These are phyloP conservation scores for Elymus sibiricus DNA, from an alignment of 176 grass and related monocot species.

Conservation along the genomic window DNA sequence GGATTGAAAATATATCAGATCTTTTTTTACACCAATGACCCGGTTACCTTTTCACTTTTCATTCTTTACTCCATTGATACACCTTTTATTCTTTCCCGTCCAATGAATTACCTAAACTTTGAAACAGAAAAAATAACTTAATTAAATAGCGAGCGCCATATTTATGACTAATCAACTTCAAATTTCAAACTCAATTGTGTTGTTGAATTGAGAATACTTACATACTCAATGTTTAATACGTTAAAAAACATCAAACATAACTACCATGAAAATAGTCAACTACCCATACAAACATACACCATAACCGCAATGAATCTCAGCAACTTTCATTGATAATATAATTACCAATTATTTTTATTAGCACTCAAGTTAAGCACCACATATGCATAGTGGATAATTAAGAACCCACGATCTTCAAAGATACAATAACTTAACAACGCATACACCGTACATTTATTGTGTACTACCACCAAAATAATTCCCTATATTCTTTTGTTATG, in stretches of 20 bases:
- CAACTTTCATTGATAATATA: not conserved
- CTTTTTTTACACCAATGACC: slow-evolving; percentile 8
- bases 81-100: not conserved
- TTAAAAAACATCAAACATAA: not conserved
- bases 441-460: not conserved
- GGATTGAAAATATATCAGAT: not conserved
- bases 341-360: not conserved
- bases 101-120: not conserved
- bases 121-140: not conserved
- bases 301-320: not conserved
- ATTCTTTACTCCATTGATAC: not conserved
- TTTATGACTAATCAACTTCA: not conserved
- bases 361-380: slow-evolving; percentile 2
- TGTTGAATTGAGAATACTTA: slow-evolving; percentile 14
- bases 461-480: not conserved
- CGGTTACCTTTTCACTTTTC: slow-evolving; percentile 2
- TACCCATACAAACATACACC: not conserved
- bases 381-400: not conserved
- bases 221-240: not conserved
- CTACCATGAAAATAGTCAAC: not conserved
- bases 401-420: not conserved
- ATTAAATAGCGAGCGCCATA: not conserved
- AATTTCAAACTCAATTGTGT: not conserved
- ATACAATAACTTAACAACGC: not conserved
- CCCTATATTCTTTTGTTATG: not conserved